These are phyloP conservation scores for Picea abies DNA, from an alignment of 83 land plant species.

Conservation along the genomic window DNA sequence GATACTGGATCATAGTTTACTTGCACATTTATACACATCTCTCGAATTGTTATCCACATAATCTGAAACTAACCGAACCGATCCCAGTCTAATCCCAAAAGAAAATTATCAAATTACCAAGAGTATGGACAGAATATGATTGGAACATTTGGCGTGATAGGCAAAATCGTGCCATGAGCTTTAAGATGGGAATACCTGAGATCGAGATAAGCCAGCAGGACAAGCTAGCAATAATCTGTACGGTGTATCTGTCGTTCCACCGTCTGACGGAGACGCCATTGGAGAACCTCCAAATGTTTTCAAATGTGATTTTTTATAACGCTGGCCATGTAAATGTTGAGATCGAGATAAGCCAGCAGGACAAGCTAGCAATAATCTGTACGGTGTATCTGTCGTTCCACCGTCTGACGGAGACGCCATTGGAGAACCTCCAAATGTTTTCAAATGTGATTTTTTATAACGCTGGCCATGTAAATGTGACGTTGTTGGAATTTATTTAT, in stretches of 20 bases:
- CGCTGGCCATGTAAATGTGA: no score
- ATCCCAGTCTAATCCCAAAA: background rate
- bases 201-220: slow-evolving; percentile 44
- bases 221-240: slow-evolving; percentile 49
- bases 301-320: no score
- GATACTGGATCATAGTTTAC: background rate
- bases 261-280: background rate
- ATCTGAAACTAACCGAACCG: background rate
- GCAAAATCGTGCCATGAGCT: background rate
- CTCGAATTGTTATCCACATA: background rate
- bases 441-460: no score
- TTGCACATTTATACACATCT: background rate
- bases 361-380: slow-evolving; percentile 45
- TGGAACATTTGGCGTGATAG: background rate
- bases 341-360: slow-evolving; percentile 46
- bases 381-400: background rate
- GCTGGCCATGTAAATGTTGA: background rate
- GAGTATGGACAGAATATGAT: background rate
- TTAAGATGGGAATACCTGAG: slow-evolving; percentile 28
- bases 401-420: background rate
- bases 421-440: no score
- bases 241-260: no score
- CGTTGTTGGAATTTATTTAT: no score
- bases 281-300: no score
- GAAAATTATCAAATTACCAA: background rate